Percentiles rank a stretch among this genome's conserved stretches.
phyloP scores from a whole-genome alignment of 345 rosid species.

The Citrus sp. region DNA sequence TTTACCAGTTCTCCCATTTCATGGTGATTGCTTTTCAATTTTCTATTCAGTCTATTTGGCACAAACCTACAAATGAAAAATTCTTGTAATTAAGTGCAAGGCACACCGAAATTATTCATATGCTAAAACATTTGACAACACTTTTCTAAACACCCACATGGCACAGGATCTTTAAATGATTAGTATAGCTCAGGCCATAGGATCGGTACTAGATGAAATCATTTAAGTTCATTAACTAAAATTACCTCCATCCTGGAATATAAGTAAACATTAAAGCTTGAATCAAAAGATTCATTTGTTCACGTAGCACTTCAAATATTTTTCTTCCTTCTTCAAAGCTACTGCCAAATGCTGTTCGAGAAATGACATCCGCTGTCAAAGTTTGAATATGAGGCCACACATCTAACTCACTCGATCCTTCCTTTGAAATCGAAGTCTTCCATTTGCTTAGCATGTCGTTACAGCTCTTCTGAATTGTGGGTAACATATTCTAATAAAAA shows the following conservation, averaged over 20 bases:
- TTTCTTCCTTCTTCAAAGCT: conserved; percentile 39
- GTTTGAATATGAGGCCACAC: conserved; percentile 37
- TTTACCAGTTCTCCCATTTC: conserved; percentile 26
- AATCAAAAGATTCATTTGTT: conserved; percentile 7
- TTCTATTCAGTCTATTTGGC: conserved; percentile 39
- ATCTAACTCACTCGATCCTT: conserved; percentile 28
- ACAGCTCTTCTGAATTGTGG: conserved; percentile 21
- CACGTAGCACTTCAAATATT: conserved; percentile 35
- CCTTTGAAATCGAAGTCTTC: conserved; percentile 12
- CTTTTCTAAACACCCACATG: too few relatives aligned
- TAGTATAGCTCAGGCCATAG: too few relatives aligned
- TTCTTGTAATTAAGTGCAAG: background rate
- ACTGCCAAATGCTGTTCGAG: conserved; percentile 52
- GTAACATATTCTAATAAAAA: conserved; percentile 27
- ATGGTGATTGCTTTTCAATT: conserved; percentile 32
- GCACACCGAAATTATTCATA: background rate
- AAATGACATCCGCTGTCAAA: conserved; percentile 42
- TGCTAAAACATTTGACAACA: background rate
- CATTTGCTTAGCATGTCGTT: conserved; percentile 28
- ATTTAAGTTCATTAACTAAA: background rate
- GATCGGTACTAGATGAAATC: background rate
- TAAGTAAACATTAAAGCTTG: conserved; percentile 5
- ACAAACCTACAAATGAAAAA: conserved; percentile 28
- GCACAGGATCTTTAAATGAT: too few relatives aligned
- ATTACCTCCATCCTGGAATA: conserved; percentile 50